Conservation (phyloP, 192 early-diverging fungal genomes). For the Phycomyces nitens region DNA sequence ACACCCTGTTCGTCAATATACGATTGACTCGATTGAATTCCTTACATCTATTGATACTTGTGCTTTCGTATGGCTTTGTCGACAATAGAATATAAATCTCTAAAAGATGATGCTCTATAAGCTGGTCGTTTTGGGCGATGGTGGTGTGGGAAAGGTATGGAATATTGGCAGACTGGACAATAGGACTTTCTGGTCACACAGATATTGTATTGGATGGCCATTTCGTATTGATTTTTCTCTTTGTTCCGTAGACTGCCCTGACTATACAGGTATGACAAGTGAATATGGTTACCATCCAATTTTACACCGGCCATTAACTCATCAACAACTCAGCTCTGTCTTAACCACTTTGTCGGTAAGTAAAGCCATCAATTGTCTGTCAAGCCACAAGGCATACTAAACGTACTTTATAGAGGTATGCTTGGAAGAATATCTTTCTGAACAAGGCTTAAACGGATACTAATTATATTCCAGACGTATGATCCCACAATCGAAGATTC, state of each 20-base stretch:
- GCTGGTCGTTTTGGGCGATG: constrained; percentile 89
- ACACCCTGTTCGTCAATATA: neutral
- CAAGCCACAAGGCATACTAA: neutral
- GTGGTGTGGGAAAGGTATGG: constrained; percentile 66
- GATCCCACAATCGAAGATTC: constrained; percentile 99
- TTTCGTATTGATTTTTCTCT: neutral
- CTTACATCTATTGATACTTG: no score
- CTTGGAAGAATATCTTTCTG: neutral
- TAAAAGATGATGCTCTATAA: constrained; percentile 81
- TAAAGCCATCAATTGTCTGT: neutral
- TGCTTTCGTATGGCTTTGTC: no score
- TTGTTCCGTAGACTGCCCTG: constrained; percentile 31
- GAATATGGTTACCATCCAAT: neutral
- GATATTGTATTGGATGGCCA: neutral
- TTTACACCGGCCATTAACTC: constrained; percentile 1
- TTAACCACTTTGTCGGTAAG: constrained; percentile 44
- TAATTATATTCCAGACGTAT: constrained; percentile 61
- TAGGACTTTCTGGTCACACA: neutral
- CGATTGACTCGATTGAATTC: neutral
- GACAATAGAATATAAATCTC: neutral
- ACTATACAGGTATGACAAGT: constrained; percentile 33
- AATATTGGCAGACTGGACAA: neutral
- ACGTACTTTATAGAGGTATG: neutral
- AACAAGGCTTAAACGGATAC: neutral
- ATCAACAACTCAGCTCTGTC: constrained; percentile 24